These are phyloP conservation scores for Chrysanthemum seticuspe DNA, from an alignment of 129 eudicot genomes.

Conservation along the genomic window DNA sequence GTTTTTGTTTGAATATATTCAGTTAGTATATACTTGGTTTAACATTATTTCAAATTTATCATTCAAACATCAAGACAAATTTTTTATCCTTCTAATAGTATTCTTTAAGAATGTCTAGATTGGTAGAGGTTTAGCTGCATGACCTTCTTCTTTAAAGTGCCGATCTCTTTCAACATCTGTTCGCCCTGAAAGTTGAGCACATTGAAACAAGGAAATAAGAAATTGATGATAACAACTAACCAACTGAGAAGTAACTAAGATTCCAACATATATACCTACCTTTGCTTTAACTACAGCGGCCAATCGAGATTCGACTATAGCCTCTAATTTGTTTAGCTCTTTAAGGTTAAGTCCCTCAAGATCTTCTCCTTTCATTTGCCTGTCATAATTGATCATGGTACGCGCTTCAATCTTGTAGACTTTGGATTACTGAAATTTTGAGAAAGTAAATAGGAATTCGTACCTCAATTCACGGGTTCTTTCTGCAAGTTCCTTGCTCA, in stretches of 20 bases:
- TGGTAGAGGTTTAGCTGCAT: slow-evolving; percentile 9
- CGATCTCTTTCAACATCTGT: slow-evolving; percentile 23
- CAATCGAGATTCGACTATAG: slow-evolving; percentile 32
- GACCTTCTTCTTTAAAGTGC: slow-evolving; percentile 32
- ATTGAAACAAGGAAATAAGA: neutral
- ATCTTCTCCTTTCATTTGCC: slow-evolving; percentile 40
- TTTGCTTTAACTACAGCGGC: slow-evolving; percentile 32
- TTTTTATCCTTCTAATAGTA: neutral
- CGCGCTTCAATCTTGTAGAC: neutral
- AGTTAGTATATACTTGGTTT: slow-evolving; percentile 13
- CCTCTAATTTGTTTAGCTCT: slow-evolving; percentile 29
- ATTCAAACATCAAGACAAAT: neutral
- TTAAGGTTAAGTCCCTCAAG: slow-evolving; percentile 35
- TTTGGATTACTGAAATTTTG: slow-evolving; percentile 4
- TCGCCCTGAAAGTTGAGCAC: slow-evolving; percentile 27
- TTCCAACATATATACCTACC: slow-evolving; percentile 21
- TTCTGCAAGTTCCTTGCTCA: slow-evolving; percentile 38
- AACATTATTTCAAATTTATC: slow-evolving; percentile 5
- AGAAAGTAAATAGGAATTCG: neutral
- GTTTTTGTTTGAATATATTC: slow-evolving; percentile 6
- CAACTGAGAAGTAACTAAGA: neutral
- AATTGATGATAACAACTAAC: neutral
- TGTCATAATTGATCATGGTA: slow-evolving; percentile 12
- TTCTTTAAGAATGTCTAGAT: neutral
- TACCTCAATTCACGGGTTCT: slow-evolving; percentile 28